A percentile compares a stretch with the other conserved stretches of the same genome.
Conservation (phyloP, 192 early-diverging fungal genomes). For the Podila epigama region DNA sequence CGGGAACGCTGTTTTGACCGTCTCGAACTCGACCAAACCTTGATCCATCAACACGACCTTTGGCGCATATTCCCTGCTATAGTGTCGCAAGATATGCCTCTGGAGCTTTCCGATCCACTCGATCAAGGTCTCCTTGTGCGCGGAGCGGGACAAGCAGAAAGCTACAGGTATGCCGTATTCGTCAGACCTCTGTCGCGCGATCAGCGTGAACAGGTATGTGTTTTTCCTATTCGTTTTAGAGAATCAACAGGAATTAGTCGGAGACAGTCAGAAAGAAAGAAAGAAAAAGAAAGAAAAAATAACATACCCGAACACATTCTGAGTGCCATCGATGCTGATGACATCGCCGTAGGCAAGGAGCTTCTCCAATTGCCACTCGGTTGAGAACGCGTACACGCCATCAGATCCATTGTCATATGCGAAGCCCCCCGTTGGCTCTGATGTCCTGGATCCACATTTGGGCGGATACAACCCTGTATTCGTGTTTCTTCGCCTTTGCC, state of each 20-base stretch:
- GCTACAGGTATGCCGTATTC: slow-evolving; percentile 2
- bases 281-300: neutral
- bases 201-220: neutral
- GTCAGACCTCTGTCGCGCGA: neutral
- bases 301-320: neutral
- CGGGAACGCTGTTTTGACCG: neutral
- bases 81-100: neutral
- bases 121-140: neutral
- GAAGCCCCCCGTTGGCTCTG: neutral
- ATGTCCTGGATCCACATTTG: neutral
- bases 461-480: neutral
- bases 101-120: neutral
- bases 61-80: neutral
- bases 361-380: neutral
- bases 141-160: slow-evolving; percentile 1
- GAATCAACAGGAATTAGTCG: neutral
- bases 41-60: neutral
- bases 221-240: neutral
- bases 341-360: neutral
- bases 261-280: neutral
- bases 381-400: neutral
- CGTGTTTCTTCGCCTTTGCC: neutral
- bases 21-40: neutral
- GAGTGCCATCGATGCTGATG: neutral
- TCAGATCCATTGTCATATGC: neutral